phyloP scores from a whole-genome alignment of 441 rosid genomes.

The Populus hybrid region DNA sequence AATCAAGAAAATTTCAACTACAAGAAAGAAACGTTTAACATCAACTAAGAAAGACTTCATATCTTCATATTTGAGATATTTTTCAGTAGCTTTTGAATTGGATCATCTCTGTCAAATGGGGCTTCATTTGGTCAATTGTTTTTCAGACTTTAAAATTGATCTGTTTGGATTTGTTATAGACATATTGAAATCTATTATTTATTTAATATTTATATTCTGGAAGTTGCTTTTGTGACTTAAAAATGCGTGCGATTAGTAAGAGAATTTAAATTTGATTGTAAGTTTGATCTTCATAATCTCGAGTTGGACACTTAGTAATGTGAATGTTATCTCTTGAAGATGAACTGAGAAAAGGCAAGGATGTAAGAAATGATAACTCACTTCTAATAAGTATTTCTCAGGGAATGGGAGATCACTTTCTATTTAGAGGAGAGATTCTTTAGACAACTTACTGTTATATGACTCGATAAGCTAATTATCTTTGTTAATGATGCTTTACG shows the following conservation, averaged over 20 bases:
- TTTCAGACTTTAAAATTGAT: too few relatives aligned
- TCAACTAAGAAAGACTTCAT: background rate
- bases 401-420: background rate
- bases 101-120: too few relatives aligned
- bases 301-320: background rate
- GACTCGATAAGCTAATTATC: background rate
- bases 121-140: too few relatives aligned
- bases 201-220: background rate
- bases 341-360: background rate
- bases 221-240: background rate
- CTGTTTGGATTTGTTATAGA: too few relatives aligned
- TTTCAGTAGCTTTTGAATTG: too few relatives aligned
- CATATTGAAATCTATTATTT: too few relatives aligned
- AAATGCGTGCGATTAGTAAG: background rate
- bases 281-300: background rate
- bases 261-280: too few relatives aligned
- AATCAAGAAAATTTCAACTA: background rate
- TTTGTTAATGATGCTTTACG: background rate
- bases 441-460: background rate
- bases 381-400: background rate
- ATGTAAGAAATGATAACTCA: background rate
- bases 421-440: background rate
- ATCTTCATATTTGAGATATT: background rate
- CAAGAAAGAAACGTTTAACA: background rate
- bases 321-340: background rate